A percentile compares a stretch with the other conserved stretches of the same genome.
Conservation (phyloP, 495 filamentous ascomycete species). For the Tricharina praecox region DNA sequence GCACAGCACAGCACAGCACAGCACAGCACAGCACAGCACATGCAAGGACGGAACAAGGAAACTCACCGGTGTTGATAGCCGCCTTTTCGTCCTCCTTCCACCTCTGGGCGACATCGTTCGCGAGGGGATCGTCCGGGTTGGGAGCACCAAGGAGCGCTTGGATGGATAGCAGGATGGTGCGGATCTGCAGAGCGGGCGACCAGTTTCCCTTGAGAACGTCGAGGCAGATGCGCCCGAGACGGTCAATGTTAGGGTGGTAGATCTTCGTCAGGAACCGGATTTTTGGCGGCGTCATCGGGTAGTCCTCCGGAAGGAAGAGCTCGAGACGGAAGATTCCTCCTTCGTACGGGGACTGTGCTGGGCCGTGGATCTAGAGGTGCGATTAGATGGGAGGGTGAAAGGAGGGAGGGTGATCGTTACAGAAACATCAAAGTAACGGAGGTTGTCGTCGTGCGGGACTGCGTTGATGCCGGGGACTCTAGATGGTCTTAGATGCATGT, state of each 20-base stretch:
- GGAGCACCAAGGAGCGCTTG: conserved; percentile 91
- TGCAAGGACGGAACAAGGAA: conserved; percentile 5
- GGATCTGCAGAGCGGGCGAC: conserved; percentile 95
- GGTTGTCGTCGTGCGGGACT: conserved; percentile 94
- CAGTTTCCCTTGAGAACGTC: conserved; percentile 99
- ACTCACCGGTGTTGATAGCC: conserved; percentile 38
- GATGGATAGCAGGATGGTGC: conserved; percentile 92
- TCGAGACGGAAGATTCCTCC: conserved; percentile 95
- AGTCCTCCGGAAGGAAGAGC: conserved; percentile 97
- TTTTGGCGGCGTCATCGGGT: conserved; percentile 97
- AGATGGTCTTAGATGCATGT: neutral
- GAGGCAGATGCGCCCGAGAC: conserved; percentile 29
- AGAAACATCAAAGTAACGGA: conserved; percentile 92
- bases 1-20: no score
- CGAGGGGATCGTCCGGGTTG: conserved; percentile 92
- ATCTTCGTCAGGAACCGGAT: conserved; percentile 98
- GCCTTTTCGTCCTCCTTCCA: conserved; percentile 93
- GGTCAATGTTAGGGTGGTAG: conserved; percentile 83
- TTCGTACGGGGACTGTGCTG: conserved; percentile 48
- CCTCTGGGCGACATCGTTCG: conserved; percentile 90
- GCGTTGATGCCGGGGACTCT: conserved; percentile 95
- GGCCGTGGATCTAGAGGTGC: conserved; percentile 56
- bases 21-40: no score
- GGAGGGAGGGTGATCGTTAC: conserved; percentile 13
- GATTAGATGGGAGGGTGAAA: neutral